These are phyloP conservation scores for Lolium perenne DNA, from an alignment of 176 grass and related monocot species.

Conservation along the genomic window DNA sequence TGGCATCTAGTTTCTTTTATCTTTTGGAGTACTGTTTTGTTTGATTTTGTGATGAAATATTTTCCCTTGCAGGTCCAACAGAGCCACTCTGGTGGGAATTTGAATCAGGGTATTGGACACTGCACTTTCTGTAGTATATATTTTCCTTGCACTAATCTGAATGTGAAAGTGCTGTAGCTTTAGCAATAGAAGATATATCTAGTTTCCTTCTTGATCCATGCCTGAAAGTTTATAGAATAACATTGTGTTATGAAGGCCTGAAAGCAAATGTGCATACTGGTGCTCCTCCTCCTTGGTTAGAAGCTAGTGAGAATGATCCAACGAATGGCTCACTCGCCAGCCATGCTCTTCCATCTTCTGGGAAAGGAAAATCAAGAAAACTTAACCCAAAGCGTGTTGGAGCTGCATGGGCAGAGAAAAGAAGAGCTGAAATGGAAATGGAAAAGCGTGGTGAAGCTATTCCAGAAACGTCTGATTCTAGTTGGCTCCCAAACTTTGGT, in stretches of 20 bases:
- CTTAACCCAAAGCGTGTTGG: slow-evolving; percentile 94
- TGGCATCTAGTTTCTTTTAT: slow-evolving; percentile 10
- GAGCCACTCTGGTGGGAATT: slow-evolving; percentile 42
- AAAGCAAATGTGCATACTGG: slow-evolving; percentile 86
- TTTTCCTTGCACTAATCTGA: slow-evolving; percentile 18
- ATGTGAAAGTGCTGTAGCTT: slow-evolving; percentile 30
- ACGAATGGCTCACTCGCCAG: slow-evolving; percentile 32
- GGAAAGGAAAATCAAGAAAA: slow-evolving; percentile 59
- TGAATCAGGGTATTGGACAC: slow-evolving; percentile 43
- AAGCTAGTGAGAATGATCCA: slow-evolving; percentile 53
- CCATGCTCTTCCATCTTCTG: slow-evolving; percentile 20
- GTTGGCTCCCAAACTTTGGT: slow-evolving; percentile 97
- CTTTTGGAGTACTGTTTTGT: not conserved
- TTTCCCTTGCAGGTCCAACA: slow-evolving; percentile 53
- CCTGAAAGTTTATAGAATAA: slow-evolving; percentile 34
- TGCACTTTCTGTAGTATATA: slow-evolving; percentile 25
- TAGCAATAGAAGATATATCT: slow-evolving; percentile 15
- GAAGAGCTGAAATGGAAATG: slow-evolving; percentile 80
- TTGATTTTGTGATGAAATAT: not conserved
- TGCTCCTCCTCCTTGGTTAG: slow-evolving; percentile 86
- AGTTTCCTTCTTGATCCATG: slow-evolving; percentile 32
- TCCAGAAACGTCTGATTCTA: slow-evolving; percentile 55
- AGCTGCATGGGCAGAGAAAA: slow-evolving; percentile 93
- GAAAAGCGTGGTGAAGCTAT: slow-evolving; percentile 71
- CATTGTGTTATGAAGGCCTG: slow-evolving; percentile 58